Conservation (phyloP, 352 stramenopile genomes). For the Phytophthora palmivora region DNA sequence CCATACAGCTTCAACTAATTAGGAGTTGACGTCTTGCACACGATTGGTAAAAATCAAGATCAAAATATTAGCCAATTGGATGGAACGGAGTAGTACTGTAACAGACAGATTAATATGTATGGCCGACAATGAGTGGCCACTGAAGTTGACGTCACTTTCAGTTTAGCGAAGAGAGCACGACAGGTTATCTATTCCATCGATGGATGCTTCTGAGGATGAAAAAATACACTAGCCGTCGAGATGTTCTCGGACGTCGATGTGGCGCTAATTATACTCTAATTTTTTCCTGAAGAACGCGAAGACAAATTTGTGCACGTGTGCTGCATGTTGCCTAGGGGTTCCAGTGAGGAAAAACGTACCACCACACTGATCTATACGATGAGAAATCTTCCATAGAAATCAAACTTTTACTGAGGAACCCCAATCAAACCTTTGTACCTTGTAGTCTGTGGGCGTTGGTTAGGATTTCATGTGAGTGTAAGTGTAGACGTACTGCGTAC, state of each 20-base stretch:
- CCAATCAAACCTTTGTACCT: slow-evolving; percentile 7
- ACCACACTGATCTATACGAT: slow-evolving; percentile 79
- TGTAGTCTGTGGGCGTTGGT: too few relatives aligned
- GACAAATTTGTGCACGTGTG: background rate
- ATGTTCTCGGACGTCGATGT: slow-evolving; percentile 43
- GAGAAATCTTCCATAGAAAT: slow-evolving; percentile 81
- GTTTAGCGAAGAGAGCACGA: slow-evolving; percentile 11
- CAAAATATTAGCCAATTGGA: background rate
- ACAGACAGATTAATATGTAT: background rate
- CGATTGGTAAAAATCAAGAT: background rate
- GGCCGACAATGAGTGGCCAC: background rate
- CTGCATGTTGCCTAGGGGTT: slow-evolving; percentile 34
- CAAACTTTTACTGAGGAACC: slow-evolving; percentile 67
- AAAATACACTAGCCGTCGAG: slow-evolving; percentile 70
- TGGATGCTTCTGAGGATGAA: slow-evolving; percentile 69
- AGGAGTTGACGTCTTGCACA: too few relatives aligned
- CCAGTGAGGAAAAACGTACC: slow-evolving; percentile 73
- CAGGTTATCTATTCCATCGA: background rate
- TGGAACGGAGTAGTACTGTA: background rate
- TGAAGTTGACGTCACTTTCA: slow-evolving; percentile 15
- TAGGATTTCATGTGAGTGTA: too few relatives aligned
- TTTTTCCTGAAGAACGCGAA: slow-evolving; percentile 82
- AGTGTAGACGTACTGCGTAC: too few relatives aligned
- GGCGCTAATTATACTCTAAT: slow-evolving; percentile 82
- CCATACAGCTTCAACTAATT: too few relatives aligned